Percentiles rank a stretch among this genome's conserved stretches.
Evolutionary conservation across 179 eudicot species (phyloP).

Genomic region (Dionaea muscipula): DNA sequence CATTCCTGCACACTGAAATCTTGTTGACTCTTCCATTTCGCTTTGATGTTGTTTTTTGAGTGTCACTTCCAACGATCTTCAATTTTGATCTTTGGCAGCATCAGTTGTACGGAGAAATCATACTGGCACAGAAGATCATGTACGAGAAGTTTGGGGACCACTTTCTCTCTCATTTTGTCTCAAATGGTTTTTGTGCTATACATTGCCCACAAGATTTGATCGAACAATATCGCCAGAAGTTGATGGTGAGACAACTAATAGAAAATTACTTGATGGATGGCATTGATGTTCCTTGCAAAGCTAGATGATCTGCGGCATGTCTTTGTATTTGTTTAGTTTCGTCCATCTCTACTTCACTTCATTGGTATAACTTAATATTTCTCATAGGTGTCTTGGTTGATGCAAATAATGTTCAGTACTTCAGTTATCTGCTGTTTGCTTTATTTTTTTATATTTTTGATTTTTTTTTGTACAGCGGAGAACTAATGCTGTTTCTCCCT

Average conservation of each 20-base stretch:
- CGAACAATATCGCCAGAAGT: conserved; percentile 73
- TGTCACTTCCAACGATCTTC: neutral
- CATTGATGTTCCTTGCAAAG: no score
- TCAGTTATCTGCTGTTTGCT: no score
- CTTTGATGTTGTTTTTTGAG: neutral
- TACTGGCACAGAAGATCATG: conserved; percentile 84
- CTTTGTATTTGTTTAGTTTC: neutral
- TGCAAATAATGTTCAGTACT: no score
- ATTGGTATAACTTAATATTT: neutral
- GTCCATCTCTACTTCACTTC: neutral
- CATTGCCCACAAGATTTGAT: conserved; percentile 83
- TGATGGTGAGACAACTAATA: conserved; percentile 57
- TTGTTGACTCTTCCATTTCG: no score
- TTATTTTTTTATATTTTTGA: no score
- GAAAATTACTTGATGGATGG: neutral
- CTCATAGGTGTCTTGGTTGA: no score
- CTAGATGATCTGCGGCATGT: neutral
- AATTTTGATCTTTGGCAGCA: conserved; percentile 34
- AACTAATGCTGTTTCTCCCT: neutral
- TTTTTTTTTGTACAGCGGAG: neutral
- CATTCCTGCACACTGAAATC: no score
- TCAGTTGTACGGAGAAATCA: conserved; percentile 69
- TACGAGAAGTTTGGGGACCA: conserved; percentile 83
- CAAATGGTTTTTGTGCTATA: conserved; percentile 51
- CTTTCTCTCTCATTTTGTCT: conserved; percentile 53